phyloP scores from a whole-genome alignment of 2,329 filamentous ascomycete genomes.

The Cryphonectria japonica region DNA sequence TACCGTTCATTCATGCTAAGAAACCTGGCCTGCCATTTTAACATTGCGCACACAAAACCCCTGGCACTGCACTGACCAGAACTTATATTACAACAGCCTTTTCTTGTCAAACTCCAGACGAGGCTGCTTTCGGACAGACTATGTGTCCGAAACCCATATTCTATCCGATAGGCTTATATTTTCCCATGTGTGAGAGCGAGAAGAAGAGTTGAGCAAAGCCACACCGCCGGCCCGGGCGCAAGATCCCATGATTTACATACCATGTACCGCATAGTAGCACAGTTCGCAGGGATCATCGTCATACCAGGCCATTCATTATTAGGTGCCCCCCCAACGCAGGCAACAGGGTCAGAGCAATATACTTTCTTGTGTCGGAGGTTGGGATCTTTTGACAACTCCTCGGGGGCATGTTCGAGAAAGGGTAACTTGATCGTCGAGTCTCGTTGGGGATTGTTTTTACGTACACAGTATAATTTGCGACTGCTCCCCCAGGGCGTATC shows the following conservation, averaged over 20 bases:
- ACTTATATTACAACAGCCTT: not conserved
- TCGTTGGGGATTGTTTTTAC: not conserved
- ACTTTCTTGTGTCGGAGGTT: not conserved
- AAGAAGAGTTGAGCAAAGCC: not conserved
- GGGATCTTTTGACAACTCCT: not conserved
- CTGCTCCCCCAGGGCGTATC: not conserved
- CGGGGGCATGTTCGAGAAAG: not conserved
- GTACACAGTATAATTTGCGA: not conserved
- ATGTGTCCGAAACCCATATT: not conserved
- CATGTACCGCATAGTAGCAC: not conserved
- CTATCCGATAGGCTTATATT: not conserved
- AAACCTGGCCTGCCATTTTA: not conserved
- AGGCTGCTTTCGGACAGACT: not conserved
- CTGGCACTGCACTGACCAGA: not conserved
- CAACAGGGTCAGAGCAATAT: not conserved
- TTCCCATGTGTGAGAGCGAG: not conserved
- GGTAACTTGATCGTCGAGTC: not conserved
- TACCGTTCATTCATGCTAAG: not conserved
- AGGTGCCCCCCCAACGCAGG: slow-evolving; percentile 1
- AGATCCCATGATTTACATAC: not conserved
- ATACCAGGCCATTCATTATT: not conserved
- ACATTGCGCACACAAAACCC: not conserved
- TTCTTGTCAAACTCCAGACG: not conserved
- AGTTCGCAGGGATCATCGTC: not conserved
- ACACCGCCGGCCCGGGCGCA: not conserved